phyloP scores from a whole-genome alignment of 768 basidiomycete genomes.

The Mycena albidolilacea region DNA sequence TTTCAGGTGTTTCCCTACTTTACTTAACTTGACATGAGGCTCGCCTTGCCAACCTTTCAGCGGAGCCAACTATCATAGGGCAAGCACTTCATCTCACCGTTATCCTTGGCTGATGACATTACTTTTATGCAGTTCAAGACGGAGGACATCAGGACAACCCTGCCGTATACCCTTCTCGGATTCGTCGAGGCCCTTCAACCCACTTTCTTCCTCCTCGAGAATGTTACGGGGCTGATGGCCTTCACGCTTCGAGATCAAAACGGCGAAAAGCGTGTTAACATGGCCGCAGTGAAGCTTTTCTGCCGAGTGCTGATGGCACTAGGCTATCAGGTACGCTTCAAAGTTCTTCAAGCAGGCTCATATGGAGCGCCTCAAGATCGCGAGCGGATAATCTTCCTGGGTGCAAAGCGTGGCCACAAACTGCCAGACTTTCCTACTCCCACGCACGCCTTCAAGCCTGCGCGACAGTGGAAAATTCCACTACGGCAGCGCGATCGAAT shows the following conservation, averaged over 20 bases:
- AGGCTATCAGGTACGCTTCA: constrained; percentile 64
- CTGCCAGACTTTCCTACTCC: constrained; percentile 64
- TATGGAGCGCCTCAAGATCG: constrained; percentile 67
- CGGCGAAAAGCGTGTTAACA: constrained; percentile 38
- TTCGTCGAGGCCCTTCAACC: constrained; percentile 66
- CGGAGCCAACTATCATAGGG: constrained; percentile 18
- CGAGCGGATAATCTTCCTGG: constrained; percentile 63
- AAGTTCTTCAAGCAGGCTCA: constrained; percentile 62
- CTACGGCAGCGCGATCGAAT: constrained; percentile 47
- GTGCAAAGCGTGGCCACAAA: constrained; percentile 55
- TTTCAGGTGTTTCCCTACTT: not conserved
- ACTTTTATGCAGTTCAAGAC: constrained; percentile 48
- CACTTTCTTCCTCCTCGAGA: constrained; percentile 62
- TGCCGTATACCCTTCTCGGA: constrained; percentile 64
- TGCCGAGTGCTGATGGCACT: constrained; percentile 55
- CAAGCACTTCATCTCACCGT: not conserved
- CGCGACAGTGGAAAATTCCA: constrained; percentile 48
- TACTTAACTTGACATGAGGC: constrained; percentile 5
- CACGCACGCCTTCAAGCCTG: constrained; percentile 53
- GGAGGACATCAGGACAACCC: constrained; percentile 61
- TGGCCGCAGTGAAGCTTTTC: constrained; percentile 62
- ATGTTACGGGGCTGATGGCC: constrained; percentile 61
- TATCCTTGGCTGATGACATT: not conserved
- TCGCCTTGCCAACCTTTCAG: constrained; percentile 35
- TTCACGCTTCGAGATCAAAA: constrained; percentile 44